These are phyloP conservation scores for Solanum boliviense DNA, from an alignment of 257 asterid genomes.

Conservation along the genomic window DNA sequence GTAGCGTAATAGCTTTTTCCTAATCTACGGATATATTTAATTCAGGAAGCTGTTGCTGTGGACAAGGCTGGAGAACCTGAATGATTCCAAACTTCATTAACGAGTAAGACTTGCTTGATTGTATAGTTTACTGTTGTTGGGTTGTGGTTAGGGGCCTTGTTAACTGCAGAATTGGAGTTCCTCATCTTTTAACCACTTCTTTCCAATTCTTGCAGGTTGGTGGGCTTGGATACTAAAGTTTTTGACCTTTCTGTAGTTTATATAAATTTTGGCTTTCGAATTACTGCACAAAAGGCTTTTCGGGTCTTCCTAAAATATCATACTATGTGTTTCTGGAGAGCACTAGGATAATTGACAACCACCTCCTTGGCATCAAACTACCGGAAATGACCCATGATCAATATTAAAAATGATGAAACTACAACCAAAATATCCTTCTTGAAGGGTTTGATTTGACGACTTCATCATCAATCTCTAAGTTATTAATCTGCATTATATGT, in stretches of 20 bases:
- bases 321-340: slow-evolving; percentile 21
- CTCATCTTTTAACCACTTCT: not conserved
- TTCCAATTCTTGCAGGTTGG: slow-evolving; percentile 19
- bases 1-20: not conserved
- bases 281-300: slow-evolving; percentile 1
- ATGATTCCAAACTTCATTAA: not conserved
- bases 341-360: slow-evolving; percentile 13
- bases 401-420: slow-evolving; percentile 1
- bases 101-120: slow-evolving; percentile 22
- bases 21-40: not conserved
- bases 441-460: slow-evolving; percentile 8
- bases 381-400: slow-evolving; percentile 17
- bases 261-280: not conserved
- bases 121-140: not conserved
- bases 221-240: slow-evolving; percentile 10
- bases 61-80: slow-evolving; percentile 35
- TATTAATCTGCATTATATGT: not conserved
- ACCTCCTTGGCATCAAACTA: slow-evolving; percentile 19
- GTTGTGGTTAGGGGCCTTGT: not conserved
- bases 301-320: slow-evolving; percentile 7
- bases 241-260: not conserved
- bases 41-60: slow-evolving; percentile 23
- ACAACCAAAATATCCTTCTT: not conserved
- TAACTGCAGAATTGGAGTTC: not conserved
- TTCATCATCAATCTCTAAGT: not conserved